Conservation (phyloP, 495 filamentous ascomycete species). For the Glarea lozoyensis region DNA sequence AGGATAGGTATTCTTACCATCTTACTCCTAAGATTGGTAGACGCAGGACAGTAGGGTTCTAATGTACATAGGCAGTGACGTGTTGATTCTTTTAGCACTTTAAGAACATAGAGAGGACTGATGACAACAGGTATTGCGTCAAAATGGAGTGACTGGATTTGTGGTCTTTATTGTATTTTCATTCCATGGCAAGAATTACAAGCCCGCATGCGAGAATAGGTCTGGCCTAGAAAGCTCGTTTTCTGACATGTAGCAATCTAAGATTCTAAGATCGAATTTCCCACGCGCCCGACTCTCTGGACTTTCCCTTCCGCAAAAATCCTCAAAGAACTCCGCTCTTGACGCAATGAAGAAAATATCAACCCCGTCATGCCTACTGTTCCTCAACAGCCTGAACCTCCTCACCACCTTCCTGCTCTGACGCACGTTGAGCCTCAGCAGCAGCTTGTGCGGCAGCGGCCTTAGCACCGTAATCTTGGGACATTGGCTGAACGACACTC, state of each 20-base stretch:
- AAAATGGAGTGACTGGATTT: no score
- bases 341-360: constrained; percentile 1
- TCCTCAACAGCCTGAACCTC: constrained; percentile 45
- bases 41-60: no score
- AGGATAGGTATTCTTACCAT: no score
- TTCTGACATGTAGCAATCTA: constrained; percentile 17
- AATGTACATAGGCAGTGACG: no score
- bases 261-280: constrained; percentile 16
- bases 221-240: constrained; percentile 11
- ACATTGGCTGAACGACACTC: constrained; percentile 83
- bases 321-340: constrained; percentile 14
- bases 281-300: constrained; percentile 15
- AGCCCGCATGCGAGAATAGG: constrained; percentile 17
- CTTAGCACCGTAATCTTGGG: constrained; percentile 98
- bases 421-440: constrained; percentile 53
- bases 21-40: no score
- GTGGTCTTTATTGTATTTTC: constrained; percentile 15
- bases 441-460: constrained; percentile 71
- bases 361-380: no score
- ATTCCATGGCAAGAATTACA: constrained; percentile 18
- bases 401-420: constrained; percentile 53
- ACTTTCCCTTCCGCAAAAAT: not conserved
- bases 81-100: no score
- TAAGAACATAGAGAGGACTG: no score
- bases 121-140: no score